phyloP scores from a whole-genome alignment of 768 basidiomycete genomes.

The Tubosaeta sp. region DNA sequence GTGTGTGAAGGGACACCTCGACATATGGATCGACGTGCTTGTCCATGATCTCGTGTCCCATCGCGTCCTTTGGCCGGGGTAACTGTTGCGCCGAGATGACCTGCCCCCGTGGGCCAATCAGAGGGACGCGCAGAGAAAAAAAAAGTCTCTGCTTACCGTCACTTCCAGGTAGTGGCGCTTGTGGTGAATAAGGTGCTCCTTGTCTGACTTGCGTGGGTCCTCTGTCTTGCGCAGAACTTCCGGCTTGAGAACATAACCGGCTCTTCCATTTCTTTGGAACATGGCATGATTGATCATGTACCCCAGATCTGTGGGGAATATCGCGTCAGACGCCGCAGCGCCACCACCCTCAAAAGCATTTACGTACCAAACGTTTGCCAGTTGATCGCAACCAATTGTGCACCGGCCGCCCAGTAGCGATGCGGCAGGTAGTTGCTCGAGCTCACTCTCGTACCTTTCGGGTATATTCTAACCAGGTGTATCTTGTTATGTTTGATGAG shows the following conservation, averaged over 20 bases:
- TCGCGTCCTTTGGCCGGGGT: conserved; percentile 63
- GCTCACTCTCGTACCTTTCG: conserved; percentile 73
- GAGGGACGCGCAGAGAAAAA: background rate
- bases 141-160: conserved; percentile 38
- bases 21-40: conserved; percentile 71
- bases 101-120: conserved; percentile 20
- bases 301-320: conserved; percentile 62
- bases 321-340: background rate
- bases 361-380: conserved; percentile 93
- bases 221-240: conserved; percentile 62
- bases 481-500: conserved; percentile 82
- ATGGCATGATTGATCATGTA: conserved; percentile 93
- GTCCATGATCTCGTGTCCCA: conserved; percentile 57
- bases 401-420: conserved; percentile 84
- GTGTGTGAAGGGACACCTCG: conserved; percentile 72
- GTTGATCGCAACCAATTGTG: conserved; percentile 90
- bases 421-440: conserved; percentile 89
- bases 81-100: conserved; percentile 90
- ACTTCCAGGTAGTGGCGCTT: conserved; percentile 63
- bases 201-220: conserved; percentile 47
- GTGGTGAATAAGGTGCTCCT: conserved; percentile 49
- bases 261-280: conserved; percentile 88
- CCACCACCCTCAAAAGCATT: background rate
- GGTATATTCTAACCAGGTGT: conserved; percentile 84
- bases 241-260: conserved; percentile 90